Evolutionary conservation across 2,329 filamentous ascomycete species (phyloP), one percentile per base, ranked within the genome.

Genomic region (Corniculantispora saksenae): DNA sequence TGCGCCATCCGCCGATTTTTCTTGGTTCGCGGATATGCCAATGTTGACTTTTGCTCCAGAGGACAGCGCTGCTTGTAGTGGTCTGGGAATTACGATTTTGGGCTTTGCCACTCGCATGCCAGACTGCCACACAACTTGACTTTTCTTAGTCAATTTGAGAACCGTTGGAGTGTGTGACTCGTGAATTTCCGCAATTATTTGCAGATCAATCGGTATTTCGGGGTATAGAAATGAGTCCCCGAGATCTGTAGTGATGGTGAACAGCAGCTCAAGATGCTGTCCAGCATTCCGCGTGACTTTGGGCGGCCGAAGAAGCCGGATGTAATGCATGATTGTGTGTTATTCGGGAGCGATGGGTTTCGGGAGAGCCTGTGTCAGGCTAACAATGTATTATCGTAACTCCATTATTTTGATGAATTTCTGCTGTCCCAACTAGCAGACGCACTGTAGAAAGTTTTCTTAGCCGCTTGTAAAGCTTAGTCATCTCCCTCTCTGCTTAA

Each of bases 241-340:
- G 1, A 87, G 78, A 66, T 88, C 85, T 15, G 84, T 87, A 13
- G 83, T 86, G 68, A 88, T 81, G 66, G 84, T 82, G 66, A 88
- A 75, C 1, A 85, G 76, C 3, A 87, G 70, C 57, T 79, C 78
- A 9, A 84, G 70, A 17, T 69, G 21, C 69, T 75, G 68, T 54
- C 68, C 66, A 66, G 70, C 61, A 15, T 69, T 45, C 63, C 60
- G 70, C 0, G 73, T 71, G 53, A 83, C 71, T 68, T 77, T 77
- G 2, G 81, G 82, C 2, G 81, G 77, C 17, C 84, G 78, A 38
- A 87, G 75, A 6, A 86, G 79, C 47, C 84, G 81, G 65, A 87
- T 81, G 76, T 87, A 88, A 69, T 87, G 84, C 85, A 87, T 88
- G 21, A 12, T 69, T 17, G n/a, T 5, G 23, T 17, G 29, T 2